Evolutionary conservation across 345 rosid genomes (phyloP).

Genomic region (Populus pruinosa): DNA sequence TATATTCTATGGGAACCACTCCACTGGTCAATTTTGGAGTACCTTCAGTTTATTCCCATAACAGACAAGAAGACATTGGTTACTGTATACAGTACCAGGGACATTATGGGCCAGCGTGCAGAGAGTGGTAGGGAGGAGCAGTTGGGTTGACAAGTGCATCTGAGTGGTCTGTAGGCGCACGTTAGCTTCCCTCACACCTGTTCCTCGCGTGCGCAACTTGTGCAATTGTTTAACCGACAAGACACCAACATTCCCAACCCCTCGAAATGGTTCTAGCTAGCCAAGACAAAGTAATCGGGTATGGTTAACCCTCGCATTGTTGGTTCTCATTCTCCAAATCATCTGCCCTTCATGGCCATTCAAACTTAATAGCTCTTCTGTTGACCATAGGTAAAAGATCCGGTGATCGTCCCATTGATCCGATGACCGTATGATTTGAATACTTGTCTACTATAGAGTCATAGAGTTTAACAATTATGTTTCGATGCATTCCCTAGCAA

Average conservation of each 20-base stretch:
- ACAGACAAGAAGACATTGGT: slow-evolving; percentile 29
- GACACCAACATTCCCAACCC: not conserved
- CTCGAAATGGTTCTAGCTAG: not conserved
- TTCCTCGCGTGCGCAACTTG: slow-evolving; percentile 3
- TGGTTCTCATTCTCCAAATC: too few relatives aligned
- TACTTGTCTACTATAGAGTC: too few relatives aligned
- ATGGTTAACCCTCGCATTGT: too few relatives aligned
- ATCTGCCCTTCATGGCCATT: too few relatives aligned
- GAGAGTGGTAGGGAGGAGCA: not conserved
- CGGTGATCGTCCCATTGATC: too few relatives aligned
- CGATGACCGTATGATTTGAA: too few relatives aligned
- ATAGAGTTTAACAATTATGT: too few relatives aligned
- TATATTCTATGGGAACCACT: too few relatives aligned
- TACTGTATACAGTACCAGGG: slow-evolving; percentile 5
- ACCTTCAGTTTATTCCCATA: not conserved
- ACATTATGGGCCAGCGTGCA: slow-evolving; percentile 6
- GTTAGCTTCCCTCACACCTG: slow-evolving; percentile 11
- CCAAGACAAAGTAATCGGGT: too few relatives aligned
- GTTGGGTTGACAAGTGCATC: slow-evolving; percentile 6
- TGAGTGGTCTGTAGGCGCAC: not conserved
- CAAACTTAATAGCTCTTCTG: too few relatives aligned
- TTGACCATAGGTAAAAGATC: too few relatives aligned
- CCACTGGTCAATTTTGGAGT: not conserved
- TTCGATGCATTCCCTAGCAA: too few relatives aligned
- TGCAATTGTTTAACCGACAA: not conserved